Base-by-base conservation (phyloP, 2,329 filamentous ascomycete species). In the Colletotrichum tofieldiae region DNA sequence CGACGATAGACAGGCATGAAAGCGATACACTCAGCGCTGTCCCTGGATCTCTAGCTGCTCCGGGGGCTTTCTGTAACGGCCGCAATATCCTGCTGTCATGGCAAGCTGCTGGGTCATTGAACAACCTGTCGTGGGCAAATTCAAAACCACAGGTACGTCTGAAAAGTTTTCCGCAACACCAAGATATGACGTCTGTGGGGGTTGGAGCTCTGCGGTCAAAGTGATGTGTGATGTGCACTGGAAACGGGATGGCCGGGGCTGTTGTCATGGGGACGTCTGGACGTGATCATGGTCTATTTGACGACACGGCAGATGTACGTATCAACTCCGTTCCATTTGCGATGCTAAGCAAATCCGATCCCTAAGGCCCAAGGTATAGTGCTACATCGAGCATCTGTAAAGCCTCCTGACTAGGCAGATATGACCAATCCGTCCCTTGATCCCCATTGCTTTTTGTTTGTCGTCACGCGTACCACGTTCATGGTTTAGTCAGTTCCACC, bases 401-500 rank as follows among this genome's bases (percentile, higher is more conserved):
- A 72, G 71, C 71, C 71, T 73, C 67, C 67, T 71, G 71, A 71
- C 71, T 68, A 73, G 71, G 71, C 71, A 73, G 67, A 71, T 73
- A 71, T 72, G 67, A 71, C 67, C 67, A 62, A 73, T 71, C 68
- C 67, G 60, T 58, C 68, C 67, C 62, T 62, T 71, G 45, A 69
- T 64, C 35, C 67, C 71, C 67, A 37, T 61, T 61, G 61, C 71
- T 45, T 61, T 71, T 66, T 65, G 59, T 61, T 71, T 73, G 61
- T 72, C 67, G 67, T 72, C 71, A 73, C 69, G 61, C 71, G 51
- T 73, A 56, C 70, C 67, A 56, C 47, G 39, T 63, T 67, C 56
- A 56, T 49, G 49, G 55, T 80, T 84, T 84, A 84, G 76, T 84
- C 83, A 75, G 88, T 82, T 78, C 83, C 87, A 80, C 86, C 86